Evolutionary conservation across 352 stramenopile genomes (phyloP), one percentile per base, ranked within the genome.

Genomic region (Phytophthora idaei): DNA sequence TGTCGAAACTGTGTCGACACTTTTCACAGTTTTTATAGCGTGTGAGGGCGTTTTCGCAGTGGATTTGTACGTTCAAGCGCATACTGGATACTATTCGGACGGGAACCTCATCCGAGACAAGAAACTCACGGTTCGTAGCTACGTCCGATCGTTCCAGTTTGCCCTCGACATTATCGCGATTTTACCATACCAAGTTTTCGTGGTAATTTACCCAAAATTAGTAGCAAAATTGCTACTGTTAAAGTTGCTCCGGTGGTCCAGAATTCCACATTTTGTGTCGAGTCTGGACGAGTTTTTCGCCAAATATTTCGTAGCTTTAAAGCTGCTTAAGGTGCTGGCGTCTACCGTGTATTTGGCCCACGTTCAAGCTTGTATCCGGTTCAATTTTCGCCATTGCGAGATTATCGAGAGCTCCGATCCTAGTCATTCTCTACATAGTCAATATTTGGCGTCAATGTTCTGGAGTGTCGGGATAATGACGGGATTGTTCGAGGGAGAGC

Each of bases 381-480:
- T 83, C 25, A 60, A 39, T 27, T 89, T 90, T 25, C 72, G 77
- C 21, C 59, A 81, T 3, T 42, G 5, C 36, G 12, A 42, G 10
- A 42, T 42, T 9, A 42, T 42, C 12, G 36, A 42, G 12, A 42
- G 36, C 12, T 6, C 17, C 4, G 12, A 2, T 3, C 50, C 61
- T 14, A 64, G 28, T 14, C 64, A 62, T 6, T 58, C 59, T 1
- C 61, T 79, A 0, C 51, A 62, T n/a, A 59, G 44, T 2, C 41
- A 73, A 12, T 90, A 90, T 42, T 59, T 90, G 6, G 69, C 69
- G 46, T 78, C 80, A 0, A 45, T 87, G 17, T 90, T 90, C 57
- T 92, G 84, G 84, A 75, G 72, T 4, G 85, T 92, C 44, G 84
- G 84, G 0, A 57, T 92, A 17, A 73, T 90, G 44, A 81, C 81